These are phyloP conservation scores for Tolypocladium paradoxum DNA, from an alignment of 2,329 filamentous ascomycete genomes.

Conservation along the genomic window DNA sequence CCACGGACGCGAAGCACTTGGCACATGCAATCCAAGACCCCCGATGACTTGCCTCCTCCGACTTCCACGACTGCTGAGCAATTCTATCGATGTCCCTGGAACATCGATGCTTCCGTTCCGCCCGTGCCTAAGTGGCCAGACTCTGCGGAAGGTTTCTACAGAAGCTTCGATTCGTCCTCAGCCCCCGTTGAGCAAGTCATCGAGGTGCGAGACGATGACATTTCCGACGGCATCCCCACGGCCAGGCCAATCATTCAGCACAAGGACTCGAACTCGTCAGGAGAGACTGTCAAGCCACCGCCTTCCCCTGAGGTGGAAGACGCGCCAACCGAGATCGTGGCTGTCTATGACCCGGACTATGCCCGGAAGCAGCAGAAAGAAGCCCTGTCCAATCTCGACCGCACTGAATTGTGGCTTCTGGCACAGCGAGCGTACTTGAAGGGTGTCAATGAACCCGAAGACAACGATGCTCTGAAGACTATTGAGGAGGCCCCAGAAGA, in stretches of 20 bases:
- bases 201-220: constrained; percentile 34
- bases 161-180: constrained; percentile 24
- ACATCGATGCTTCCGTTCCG: constrained; percentile 27
- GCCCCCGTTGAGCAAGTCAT: constrained; percentile 57
- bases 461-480: constrained; percentile 24
- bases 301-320: constrained; percentile 42
- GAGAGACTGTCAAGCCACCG: constrained; percentile 20
- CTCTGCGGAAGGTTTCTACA: constrained; percentile 28
- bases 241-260: constrained; percentile 38
- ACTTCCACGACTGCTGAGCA: constrained; percentile 86
- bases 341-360: constrained; percentile 67
- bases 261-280: constrained; percentile 18
- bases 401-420: constrained; percentile 77
- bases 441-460: constrained; percentile 43
- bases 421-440: constrained; percentile 71
- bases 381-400: constrained; percentile 65
- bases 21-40: constrained; percentile 50
- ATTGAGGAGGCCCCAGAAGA: constrained; percentile 24
- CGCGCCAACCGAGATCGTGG: constrained; percentile 52
- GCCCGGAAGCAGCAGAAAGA: constrained; percentile 59
- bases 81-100: constrained; percentile 83
- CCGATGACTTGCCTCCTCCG: constrained; percentile 49
- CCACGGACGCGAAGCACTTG: constrained; percentile 70
- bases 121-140: constrained; percentile 25
- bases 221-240: constrained; percentile 54